Percentiles rank a stretch among this genome's conserved stretches.
These are phyloP conservation scores for Hypseocharis bilobata DNA, from an alignment of 441 rosid genomes.

Conservation along the genomic window DNA sequence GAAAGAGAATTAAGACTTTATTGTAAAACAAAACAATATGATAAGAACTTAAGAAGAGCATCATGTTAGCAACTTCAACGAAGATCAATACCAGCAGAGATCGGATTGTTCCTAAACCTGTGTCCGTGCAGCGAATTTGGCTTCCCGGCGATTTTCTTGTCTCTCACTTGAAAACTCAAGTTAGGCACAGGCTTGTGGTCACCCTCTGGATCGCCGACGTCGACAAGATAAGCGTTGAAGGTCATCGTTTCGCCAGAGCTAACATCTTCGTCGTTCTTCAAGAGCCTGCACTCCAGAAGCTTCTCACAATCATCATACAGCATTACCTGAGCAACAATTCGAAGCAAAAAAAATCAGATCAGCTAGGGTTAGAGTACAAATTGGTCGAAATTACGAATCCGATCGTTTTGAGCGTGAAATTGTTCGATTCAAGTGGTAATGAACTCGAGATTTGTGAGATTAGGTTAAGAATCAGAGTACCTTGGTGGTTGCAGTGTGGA, in stretches of 20 bases:
- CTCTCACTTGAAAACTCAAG: constrained; percentile 20
- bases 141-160: constrained; percentile 21
- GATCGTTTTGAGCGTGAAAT: background rate
- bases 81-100: constrained; percentile 32
- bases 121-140: constrained; percentile 25
- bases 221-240: constrained; percentile 55
- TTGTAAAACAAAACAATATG: background rate
- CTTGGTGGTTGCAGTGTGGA: constrained; percentile 42
- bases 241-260: constrained; percentile 46
- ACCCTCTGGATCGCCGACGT: constrained; percentile 53
- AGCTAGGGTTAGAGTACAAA: background rate
- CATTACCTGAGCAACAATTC: constrained; percentile 37
- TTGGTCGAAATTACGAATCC: background rate
- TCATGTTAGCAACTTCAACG: background rate
- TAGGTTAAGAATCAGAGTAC: constrained; percentile 17
- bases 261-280: constrained; percentile 49
- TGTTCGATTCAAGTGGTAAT: too few relatives aligned
- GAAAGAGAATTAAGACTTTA: background rate
- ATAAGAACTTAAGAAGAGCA: too few relatives aligned
- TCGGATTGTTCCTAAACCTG: constrained; percentile 33
- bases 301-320: constrained; percentile 61
- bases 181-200: constrained; percentile 21
- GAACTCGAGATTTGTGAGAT: background rate
- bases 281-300: constrained; percentile 57
- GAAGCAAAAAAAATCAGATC: constrained; percentile 11